These are phyloP conservation scores for Tetramitus jugosus DNA, from an alignment of 208 protist genomes.

Conservation along the genomic window DNA sequence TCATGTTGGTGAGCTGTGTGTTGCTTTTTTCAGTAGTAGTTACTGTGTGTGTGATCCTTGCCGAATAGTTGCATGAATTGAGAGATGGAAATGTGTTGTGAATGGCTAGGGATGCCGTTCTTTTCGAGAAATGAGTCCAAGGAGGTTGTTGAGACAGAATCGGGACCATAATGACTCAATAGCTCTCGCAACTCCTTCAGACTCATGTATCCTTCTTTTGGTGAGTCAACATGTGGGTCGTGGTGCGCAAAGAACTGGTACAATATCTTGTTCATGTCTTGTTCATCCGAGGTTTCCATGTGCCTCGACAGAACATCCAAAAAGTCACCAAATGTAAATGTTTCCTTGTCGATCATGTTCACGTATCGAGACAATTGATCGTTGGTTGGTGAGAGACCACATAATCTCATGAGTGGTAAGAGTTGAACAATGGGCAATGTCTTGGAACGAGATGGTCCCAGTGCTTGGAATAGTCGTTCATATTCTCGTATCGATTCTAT, in stretches of 20 bases:
- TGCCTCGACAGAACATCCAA: neutral
- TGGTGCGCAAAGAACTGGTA: neutral
- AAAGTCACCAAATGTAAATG: slow-evolving; percentile 15
- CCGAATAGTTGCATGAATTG: neutral
- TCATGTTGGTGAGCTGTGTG: no score
- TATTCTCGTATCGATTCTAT: no score
- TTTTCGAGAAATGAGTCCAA: neutral
- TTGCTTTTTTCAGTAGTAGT: no score
- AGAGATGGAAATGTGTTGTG: neutral
- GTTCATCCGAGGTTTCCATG: neutral
- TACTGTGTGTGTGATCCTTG: neutral
- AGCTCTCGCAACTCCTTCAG: neutral
- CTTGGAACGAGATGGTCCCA: neutral
- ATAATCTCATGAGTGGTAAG: neutral
- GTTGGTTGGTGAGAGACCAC: neutral
- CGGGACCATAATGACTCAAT: neutral
- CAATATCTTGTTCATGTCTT: neutral
- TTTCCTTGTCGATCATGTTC: neutral
- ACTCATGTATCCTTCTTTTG: neutral
- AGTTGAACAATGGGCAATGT: neutral
- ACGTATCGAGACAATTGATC: neutral
- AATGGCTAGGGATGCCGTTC: neutral
- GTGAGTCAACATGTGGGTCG: neutral
- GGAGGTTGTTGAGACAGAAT: neutral
- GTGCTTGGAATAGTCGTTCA: neutral